Percentiles rank a stretch among this genome's conserved stretches.
Conservation (phyloP, 306 rosid species). For the Casuarina cunninghamiana region DNA sequence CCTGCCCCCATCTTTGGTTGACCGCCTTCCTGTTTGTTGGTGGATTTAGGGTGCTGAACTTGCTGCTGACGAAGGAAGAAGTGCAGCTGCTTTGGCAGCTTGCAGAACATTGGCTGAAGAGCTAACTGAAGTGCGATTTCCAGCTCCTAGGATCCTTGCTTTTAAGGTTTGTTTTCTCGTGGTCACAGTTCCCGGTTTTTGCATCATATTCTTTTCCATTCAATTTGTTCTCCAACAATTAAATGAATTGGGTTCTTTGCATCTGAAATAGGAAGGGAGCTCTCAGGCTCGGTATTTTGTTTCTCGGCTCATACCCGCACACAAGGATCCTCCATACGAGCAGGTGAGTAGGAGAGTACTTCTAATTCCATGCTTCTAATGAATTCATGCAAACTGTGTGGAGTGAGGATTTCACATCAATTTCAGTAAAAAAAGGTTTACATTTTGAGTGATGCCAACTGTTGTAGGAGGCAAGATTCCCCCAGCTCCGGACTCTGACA, state of each 20-base stretch:
- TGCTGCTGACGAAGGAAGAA: conserved; percentile 81
- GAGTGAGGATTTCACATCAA: neutral
- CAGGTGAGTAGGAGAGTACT: conserved; percentile 60
- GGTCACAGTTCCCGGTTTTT: neutral
- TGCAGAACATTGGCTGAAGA: conserved; percentile 99
- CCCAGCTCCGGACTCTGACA: conserved; percentile 71
- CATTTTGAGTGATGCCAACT: conserved; percentile 11
- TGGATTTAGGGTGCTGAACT: conserved; percentile 90
- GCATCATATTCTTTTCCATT: neutral
- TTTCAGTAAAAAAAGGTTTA: neutral
- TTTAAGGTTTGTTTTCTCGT: conserved; percentile 61
- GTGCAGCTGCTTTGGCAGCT: conserved; percentile 95
- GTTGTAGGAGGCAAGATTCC: conserved; percentile 89
- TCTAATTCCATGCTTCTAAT: conserved; percentile 6
- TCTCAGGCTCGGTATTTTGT: conserved; percentile 94
- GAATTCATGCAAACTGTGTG: neutral
- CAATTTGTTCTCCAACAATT: conserved; percentile 20
- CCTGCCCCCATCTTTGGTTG: conserved; percentile 1
- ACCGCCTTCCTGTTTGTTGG: conserved; percentile 21
- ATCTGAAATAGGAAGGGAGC: conserved; percentile 88
- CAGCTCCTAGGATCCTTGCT: conserved; percentile 96
- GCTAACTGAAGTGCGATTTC: conserved; percentile 83
- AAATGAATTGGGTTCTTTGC: conserved; percentile 23
- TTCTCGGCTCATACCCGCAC: conserved; percentile 93
- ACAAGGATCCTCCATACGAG: conserved; percentile 99